phyloP scores from a whole-genome alignment of 2,329 filamentous ascomycete species.

The Fusarium cicatricum region DNA sequence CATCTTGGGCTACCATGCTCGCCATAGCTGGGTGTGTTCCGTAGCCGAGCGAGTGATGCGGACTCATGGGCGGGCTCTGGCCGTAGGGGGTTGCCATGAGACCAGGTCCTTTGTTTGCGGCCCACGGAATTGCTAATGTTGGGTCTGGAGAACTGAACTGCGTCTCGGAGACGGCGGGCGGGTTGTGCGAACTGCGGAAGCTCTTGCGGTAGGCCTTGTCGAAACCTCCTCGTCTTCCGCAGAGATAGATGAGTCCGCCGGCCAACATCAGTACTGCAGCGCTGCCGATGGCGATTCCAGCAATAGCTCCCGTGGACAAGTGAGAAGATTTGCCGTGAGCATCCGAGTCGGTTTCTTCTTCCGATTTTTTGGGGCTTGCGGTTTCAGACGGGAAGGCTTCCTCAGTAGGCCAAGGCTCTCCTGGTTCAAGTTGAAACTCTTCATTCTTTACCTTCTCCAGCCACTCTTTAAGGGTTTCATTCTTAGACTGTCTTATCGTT shows the following conservation, averaged over 20 bases:
- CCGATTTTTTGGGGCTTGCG: not conserved
- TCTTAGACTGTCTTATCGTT: constrained; percentile 50
- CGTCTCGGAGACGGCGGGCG: constrained; percentile 27
- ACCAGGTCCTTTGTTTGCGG: constrained; percentile 29
- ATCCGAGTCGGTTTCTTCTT: constrained; percentile 17
- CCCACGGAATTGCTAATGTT: constrained; percentile 28
- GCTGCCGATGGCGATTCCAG: constrained; percentile 65
- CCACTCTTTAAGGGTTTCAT: constrained; percentile 58
- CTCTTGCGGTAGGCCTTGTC: constrained; percentile 43
- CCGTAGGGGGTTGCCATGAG: constrained; percentile 45
- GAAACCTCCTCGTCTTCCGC: constrained; percentile 49
- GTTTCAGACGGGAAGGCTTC: constrained; percentile 37
- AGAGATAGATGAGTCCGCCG: constrained; percentile 57
- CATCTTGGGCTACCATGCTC: constrained; percentile 33
- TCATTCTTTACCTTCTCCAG: constrained; percentile 56
- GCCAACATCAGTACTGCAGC: constrained; percentile 55
- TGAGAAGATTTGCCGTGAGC: not conserved
- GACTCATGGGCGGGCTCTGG: constrained; percentile 45
- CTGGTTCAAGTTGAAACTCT: constrained; percentile 63
- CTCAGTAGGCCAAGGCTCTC: constrained; percentile 63
- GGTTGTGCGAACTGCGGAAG: constrained; percentile 25
- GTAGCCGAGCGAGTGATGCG: constrained; percentile 39
- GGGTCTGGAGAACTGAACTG: constrained; percentile 29
- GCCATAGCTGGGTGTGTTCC: constrained; percentile 25
- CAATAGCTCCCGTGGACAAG: constrained; percentile 59